Evolutionary conservation across 345 rosid genomes (phyloP), one percentile per base, ranked within the genome.

Genomic region (Eucalyptus cloeziana): DNA sequence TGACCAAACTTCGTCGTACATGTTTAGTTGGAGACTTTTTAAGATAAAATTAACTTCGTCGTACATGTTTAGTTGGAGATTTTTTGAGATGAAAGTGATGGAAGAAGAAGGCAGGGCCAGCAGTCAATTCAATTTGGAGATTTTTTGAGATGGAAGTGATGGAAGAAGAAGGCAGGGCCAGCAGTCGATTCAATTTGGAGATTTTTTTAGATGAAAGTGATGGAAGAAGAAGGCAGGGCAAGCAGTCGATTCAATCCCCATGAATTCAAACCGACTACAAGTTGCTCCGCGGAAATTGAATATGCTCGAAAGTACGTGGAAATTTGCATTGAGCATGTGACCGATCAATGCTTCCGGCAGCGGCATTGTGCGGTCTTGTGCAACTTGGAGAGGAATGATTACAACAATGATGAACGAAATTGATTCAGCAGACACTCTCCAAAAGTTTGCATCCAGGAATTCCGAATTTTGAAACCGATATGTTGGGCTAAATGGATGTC

Each of bases 291-390:
- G 24, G 56, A 52, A 52, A 52, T 52, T 52, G 56, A 52, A 52
- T 52, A 52, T 17, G 56, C 56, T 52, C 8, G 24, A 52, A 17
- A 19, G 56, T 0, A 52, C 0, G 0, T 52, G 2, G 56, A 52
- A 52, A 52, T 52, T 52, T 52, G 24, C 24, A 52, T 52, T 17
- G 56, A 52, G 56, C 24, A 52, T 1, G 56, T 52, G 56, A 52
- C 24, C 56, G 56, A 52, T 52, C 56, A 52, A 52, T 52, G 22
- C 56, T 52, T 52, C 0, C 56, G 24, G 22, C 56, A 5, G 60
- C 27, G 27, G 60, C 60, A 24, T 56, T 24, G 12, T 56, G 60
- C 27, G 1, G 67, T 22, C 27, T 60, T 52, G 56, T 52, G 4
- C 56, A 52, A 52, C 24, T 52, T 60, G 67, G 31, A 60, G 67